Percentiles rank a stretch among this genome's conserved stretches.
Evolutionary conservation across 495 filamentous ascomycete genomes (phyloP).

Genomic region (Penicillium chermesinum): DNA sequence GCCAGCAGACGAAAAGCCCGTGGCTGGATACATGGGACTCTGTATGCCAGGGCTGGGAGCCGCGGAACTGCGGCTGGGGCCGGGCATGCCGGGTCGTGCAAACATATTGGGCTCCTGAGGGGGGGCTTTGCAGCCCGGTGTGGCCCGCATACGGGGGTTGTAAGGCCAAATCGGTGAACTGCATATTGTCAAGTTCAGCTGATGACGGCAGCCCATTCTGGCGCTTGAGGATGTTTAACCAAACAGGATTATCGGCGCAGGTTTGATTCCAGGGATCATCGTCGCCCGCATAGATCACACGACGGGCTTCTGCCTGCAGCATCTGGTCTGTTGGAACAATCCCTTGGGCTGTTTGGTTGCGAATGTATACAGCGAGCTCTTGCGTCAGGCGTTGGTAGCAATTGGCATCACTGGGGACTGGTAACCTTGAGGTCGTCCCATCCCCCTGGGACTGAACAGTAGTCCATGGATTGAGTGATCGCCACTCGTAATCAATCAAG

Average conservation of each 20-base stretch:
- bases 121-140: conserved; percentile 25
- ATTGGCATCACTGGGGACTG: conserved; percentile 34
- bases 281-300: conserved; percentile 59
- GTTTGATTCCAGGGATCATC: conserved; percentile 74
- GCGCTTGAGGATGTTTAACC: conserved; percentile 64
- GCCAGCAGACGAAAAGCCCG: conserved; percentile 33
- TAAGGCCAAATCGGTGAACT: conserved; percentile 35
- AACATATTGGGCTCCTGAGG: conserved; percentile 30
- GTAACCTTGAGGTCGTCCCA: conserved; percentile 16
- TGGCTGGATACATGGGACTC: conserved; percentile 32
- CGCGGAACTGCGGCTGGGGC: conserved; percentile 24
- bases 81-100: conserved; percentile 20
- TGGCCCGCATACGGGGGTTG: conserved; percentile 37
- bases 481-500: conserved; percentile 41
- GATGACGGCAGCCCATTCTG: conserved; percentile 48
- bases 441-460: conserved; percentile 17
- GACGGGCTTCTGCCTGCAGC: conserved; percentile 57
- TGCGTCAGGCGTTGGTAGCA: conserved; percentile 50
- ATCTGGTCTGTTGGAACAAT: conserved; percentile 54
- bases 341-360: conserved; percentile 43
- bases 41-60: conserved; percentile 32
- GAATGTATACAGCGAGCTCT: conserved; percentile 54
- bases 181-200: conserved; percentile 30
- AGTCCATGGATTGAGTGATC: conserved; percentile 34
- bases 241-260: conserved; percentile 58